These are phyloP conservation scores for Phycomyces nitens DNA, from an alignment of 192 early-diverging fungal species.

Conservation along the genomic window DNA sequence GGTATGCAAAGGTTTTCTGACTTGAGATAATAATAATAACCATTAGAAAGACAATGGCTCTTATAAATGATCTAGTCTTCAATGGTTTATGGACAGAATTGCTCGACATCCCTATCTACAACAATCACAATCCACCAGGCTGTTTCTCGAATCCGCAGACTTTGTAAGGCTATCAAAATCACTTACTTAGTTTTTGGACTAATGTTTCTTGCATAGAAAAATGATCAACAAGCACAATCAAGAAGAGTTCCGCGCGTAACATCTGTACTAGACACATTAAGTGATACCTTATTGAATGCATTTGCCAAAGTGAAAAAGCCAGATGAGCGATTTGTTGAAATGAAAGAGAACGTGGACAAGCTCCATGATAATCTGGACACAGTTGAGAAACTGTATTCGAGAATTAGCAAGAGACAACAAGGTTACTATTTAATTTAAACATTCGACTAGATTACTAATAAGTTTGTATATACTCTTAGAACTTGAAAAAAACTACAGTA, in stretches of 20 bases:
- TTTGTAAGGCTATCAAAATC: conserved; percentile 41
- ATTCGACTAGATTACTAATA: not conserved
- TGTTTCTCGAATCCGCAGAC: conserved; percentile 84
- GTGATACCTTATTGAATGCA: conserved; percentile 80
- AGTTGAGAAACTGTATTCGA: conserved; percentile 75
- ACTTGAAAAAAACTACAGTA: conserved; percentile 68
- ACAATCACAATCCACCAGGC: conserved; percentile 58
- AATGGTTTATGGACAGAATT: conserved; percentile 83
- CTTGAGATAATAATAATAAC: not conserved
- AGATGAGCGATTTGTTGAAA: conserved; percentile 80
- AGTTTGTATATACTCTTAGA: conserved; percentile 41
- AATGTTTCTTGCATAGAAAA: not conserved
- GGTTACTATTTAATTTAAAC: conserved; percentile 28
- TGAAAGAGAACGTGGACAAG: conserved; percentile 74
- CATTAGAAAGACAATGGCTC: not conserved
- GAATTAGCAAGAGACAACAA: conserved; percentile 67
- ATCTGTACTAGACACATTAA: conserved; percentile 14
- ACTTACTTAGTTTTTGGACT: not conserved
- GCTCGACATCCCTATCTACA: conserved; percentile 81
- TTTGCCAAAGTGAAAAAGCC: conserved; percentile 85
- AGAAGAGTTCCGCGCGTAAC: not conserved
- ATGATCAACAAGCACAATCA: conserved; percentile 3
- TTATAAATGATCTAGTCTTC: conserved; percentile 46
- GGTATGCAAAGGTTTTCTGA: conserved; percentile 25
- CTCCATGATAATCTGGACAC: conserved; percentile 80